A percentile compares a stretch with the other conserved stretches of the same genome.
Evolutionary conservation across 805 yeast species (phyloP).

Genomic region (Metschnikowia hibisci): DNA sequence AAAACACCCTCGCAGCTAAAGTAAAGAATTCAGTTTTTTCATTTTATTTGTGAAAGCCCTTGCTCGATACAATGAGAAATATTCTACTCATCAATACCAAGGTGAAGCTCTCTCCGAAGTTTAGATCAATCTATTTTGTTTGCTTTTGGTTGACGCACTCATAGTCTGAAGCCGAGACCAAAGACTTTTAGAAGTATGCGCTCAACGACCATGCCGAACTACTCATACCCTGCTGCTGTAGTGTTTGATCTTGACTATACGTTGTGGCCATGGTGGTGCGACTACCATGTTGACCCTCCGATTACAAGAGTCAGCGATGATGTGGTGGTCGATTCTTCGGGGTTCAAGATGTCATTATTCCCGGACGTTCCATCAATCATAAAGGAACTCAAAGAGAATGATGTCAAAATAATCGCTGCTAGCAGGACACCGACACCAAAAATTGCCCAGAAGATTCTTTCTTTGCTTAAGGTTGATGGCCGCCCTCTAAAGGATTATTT

Average conservation of each 20-base stretch:
- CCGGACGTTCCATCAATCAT: constrained; percentile 67
- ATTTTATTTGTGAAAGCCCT: too few species aligned
- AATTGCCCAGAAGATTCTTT: constrained; percentile 64
- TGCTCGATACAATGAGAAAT: too few species aligned
- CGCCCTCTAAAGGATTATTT: constrained; percentile 51
- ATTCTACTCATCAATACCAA: too few species aligned
- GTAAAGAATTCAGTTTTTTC: too few species aligned
- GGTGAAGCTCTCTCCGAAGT: too few species aligned
- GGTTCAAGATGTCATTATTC: constrained; percentile 55
- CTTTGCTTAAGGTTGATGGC: constrained; percentile 49
- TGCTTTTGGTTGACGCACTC: constrained; percentile 3
- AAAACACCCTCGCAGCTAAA: too few species aligned
- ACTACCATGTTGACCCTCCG: constrained; percentile 64
- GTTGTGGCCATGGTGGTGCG: constrained; percentile 83
- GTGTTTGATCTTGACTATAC: constrained; percentile 78
- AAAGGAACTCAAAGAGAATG: constrained; percentile 43
- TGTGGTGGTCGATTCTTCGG: constrained; percentile 49
- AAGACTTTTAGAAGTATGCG: too few species aligned
- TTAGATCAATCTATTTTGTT: neutral
- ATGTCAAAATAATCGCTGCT: constrained; percentile 61
- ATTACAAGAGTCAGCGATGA: constrained; percentile 20
- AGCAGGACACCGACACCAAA: constrained; percentile 76
- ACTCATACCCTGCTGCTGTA: constrained; percentile 41
- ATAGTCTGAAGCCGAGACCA: too few species aligned
- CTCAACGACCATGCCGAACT: neutral